A percentile compares a stretch with the other conserved stretches of the same genome.
Conservation (phyloP, 805 yeast genomes). For the Lipomyces spencermartinsiae region DNA sequence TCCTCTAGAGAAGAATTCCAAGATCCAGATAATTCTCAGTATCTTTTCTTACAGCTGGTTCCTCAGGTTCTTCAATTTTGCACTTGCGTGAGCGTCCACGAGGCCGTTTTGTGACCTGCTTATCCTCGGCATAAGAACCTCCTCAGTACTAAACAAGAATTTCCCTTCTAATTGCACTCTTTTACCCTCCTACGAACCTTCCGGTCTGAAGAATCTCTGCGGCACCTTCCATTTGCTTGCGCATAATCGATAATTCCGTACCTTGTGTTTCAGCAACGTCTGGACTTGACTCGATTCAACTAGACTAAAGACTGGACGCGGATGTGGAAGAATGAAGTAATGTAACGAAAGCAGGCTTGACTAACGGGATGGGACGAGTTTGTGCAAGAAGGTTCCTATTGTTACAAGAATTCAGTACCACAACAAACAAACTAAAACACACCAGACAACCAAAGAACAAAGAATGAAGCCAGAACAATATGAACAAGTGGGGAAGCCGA, state of each 20-base stretch:
- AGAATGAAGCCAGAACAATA: no score
- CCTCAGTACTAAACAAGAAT: slow-evolving; percentile 5
- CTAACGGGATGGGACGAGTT: no score
- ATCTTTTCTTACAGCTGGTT: background rate
- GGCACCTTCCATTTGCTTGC: slow-evolving; percentile 2
- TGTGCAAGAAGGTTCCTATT: no score
- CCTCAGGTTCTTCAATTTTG: background rate
- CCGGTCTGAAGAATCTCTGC: slow-evolving; percentile 6
- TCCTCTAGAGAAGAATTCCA: slow-evolving; percentile 4
- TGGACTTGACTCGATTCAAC: no score
- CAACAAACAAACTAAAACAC: no score
- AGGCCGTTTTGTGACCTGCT: slow-evolving; percentile 7
- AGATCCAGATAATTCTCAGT: slow-evolving; percentile 3
- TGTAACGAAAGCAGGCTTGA: no score
- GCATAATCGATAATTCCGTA: background rate
- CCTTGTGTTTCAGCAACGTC: background rate
- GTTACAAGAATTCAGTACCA: no score
- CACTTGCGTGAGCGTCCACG: slow-evolving; percentile 8
- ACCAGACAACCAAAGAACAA: no score
- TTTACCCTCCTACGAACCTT: slow-evolving; percentile 7
- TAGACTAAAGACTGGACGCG: no score
- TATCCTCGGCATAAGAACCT: slow-evolving; percentile 3
- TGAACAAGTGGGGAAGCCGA: no score
- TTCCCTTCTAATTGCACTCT: slow-evolving; percentile 8
- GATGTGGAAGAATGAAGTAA: no score